phyloP scores from a whole-genome alignment of 495 filamentous ascomycete genomes.

The Penicillium bialowiezense region DNA sequence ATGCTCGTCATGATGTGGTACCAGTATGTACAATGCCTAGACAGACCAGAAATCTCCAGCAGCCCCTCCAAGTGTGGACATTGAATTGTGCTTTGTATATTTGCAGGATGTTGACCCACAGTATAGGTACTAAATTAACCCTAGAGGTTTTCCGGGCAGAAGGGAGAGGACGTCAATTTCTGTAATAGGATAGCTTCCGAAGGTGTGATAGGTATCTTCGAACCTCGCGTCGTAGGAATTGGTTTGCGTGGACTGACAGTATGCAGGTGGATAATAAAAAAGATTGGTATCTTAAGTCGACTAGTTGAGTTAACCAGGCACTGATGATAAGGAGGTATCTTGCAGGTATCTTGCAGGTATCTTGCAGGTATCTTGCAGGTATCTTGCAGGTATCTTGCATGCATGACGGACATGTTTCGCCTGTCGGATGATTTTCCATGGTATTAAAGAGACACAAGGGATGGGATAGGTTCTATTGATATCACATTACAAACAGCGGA shows the following conservation, averaged over 20 bases:
- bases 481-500: no score
- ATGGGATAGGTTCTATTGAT: constrained; percentile 1
- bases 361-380: no score
- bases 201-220: constrained; percentile 8
- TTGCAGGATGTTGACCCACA: no score
- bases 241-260: background rate
- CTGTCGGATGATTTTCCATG: constrained; percentile 14
- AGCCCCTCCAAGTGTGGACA: background rate
- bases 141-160: background rate
- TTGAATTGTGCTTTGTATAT: background rate
- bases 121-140: background rate
- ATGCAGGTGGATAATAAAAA: background rate
- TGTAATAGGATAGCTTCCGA: constrained; percentile 13
- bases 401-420: constrained; percentile 4
- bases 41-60: constrained; percentile 1
- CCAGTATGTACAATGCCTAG: constrained; percentile 1
- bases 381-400: constrained; percentile 10
- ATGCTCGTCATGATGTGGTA: background rate
- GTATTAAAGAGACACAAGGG: constrained; percentile 8
- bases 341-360: constrained; percentile 9
- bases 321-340: constrained; percentile 10
- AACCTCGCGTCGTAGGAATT: background rate
- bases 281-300: background rate
- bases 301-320: background rate
- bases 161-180: constrained; percentile 1